Evolutionary conservation across 352 stramenopile species (phyloP).

Genomic region (Aphanomyces euteiches): DNA sequence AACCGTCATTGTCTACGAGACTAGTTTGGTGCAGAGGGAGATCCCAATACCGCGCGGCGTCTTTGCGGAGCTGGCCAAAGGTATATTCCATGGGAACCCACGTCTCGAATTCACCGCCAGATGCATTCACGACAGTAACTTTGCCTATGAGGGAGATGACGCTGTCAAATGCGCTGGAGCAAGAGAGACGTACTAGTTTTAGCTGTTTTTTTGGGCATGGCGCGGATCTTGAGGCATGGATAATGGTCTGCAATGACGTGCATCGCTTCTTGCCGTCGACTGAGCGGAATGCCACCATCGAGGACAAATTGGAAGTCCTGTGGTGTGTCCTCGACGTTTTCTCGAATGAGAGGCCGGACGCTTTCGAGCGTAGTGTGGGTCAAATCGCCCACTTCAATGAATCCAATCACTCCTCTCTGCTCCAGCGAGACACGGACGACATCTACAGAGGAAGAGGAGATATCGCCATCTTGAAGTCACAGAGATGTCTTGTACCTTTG

Average conservation of each 20-base stretch:
- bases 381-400: conserved; percentile 73
- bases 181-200: conserved; percentile 8
- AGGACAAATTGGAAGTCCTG: conserved; percentile 67
- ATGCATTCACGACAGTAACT: conserved; percentile 25
- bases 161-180: neutral
- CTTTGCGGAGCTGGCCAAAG: conserved; percentile 65
- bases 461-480: neutral
- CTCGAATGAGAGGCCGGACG: conserved; percentile 54
- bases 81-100: conserved; percentile 72
- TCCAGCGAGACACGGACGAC: conserved; percentile 64
- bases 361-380: conserved; percentile 41
- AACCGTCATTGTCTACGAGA: conserved; percentile 56
- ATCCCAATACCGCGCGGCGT: conserved; percentile 70
- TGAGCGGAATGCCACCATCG: conserved; percentile 60
- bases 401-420: conserved; percentile 57
- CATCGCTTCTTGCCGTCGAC: conserved; percentile 50
- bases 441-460: conserved; percentile 32
- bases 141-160: neutral
- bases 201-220: conserved; percentile 25
- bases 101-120: conserved; percentile 54
- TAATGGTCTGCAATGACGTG: conserved; percentile 63
- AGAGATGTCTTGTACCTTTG: neutral
- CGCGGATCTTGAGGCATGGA: conserved; percentile 68
- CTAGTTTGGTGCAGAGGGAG: conserved; percentile 43
- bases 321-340: conserved; percentile 66